Conservation (phyloP, 1,284 basidiomycete genomes). For the Cutaneotrichosporon dermatis region DNA sequence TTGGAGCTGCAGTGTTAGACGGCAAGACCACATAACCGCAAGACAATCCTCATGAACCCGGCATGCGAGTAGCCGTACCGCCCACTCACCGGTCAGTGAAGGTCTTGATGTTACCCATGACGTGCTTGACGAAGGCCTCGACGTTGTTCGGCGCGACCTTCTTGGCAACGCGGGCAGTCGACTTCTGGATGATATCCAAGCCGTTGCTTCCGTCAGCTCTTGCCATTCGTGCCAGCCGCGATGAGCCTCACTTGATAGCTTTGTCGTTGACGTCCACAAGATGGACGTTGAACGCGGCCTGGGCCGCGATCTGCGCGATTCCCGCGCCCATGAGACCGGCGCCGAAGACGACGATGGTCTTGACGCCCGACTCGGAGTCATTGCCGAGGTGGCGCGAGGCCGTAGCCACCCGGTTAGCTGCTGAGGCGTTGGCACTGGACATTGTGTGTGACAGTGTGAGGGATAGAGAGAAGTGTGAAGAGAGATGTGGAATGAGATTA, state of each 20-base stretch:
- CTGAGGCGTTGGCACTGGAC: background rate
- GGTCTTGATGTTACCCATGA: constrained; percentile 51
- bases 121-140: constrained; percentile 40
- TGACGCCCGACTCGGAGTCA: constrained; percentile 17
- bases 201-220: constrained; percentile 52
- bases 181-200: constrained; percentile 54
- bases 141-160: constrained; percentile 50
- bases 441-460: background rate
- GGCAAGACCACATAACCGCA: too few relatives aligned
- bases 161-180: constrained; percentile 54
- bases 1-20: constrained; percentile 29
- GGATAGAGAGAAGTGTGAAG: too few relatives aligned
- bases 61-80: too few relatives aligned
- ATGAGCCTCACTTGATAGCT: constrained; percentile 32
- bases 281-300: constrained; percentile 49
- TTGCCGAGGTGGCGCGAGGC: constrained; percentile 3
- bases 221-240: too few relatives aligned
- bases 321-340: constrained; percentile 55
- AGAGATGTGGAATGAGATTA: too few relatives aligned
- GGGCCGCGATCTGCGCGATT: constrained; percentile 54
- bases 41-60: too few relatives aligned
- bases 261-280: constrained; percentile 50
- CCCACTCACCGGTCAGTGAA: constrained; percentile 52
- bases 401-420: background rate
- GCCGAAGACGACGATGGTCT: constrained; percentile 50